These are phyloP conservation scores for Pseudogymnoascus sp. DNA, from an alignment of 2,329 filamentous ascomycete species.

Conservation along the genomic window DNA sequence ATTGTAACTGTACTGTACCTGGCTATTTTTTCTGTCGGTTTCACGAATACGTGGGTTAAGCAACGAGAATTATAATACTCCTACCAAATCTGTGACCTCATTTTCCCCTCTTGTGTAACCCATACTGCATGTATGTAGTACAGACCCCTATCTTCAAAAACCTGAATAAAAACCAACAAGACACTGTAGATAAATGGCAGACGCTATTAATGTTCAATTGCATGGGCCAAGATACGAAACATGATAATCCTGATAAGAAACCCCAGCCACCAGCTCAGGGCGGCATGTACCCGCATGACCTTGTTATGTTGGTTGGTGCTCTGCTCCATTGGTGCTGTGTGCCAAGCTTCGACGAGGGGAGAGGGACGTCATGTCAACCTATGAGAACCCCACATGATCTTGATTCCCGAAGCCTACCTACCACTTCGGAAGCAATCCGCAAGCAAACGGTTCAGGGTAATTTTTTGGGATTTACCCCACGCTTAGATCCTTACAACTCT, in stretches of 20 bases:
- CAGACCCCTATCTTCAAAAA: not conserved
- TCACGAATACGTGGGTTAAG: not conserved
- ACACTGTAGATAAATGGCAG: too few species aligned
- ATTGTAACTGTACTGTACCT: not conserved
- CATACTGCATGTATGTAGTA: not conserved
- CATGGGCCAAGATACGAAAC: not conserved
- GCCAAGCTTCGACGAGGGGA: not conserved
- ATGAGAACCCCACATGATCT: not conserved
- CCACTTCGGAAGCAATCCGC: not conserved
- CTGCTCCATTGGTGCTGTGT: not conserved
- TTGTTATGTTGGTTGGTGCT: not conserved
- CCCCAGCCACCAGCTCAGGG: not conserved
- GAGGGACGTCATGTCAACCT: constrained; percentile 5
- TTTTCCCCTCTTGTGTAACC: not conserved
- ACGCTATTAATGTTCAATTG: not conserved
- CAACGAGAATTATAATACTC: not conserved
- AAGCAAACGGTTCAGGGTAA: not conserved
- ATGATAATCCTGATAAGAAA: not conserved
- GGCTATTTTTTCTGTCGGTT: not conserved
- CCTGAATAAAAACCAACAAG: not conserved
- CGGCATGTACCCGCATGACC: not conserved
- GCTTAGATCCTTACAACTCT: not conserved
- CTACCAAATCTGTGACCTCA: not conserved
- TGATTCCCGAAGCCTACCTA: not conserved
- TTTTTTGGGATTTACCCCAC: not conserved